Base-by-base conservation (phyloP, 192 early-diverging fungal species). In the Coemansia sp. region DNA sequence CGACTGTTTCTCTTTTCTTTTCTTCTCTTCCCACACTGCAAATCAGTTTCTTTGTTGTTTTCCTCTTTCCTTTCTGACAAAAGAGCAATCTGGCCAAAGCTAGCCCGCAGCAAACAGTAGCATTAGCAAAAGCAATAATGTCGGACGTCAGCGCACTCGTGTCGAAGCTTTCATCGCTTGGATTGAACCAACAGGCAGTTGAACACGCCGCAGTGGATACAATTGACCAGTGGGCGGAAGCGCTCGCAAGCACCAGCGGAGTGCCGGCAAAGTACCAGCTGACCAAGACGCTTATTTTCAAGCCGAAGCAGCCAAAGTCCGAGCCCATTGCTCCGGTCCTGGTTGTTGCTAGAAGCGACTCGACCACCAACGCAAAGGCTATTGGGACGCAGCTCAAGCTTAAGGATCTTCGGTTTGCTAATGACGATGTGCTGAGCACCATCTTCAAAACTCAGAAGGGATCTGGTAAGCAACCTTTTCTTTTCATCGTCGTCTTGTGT, bases 241-340 rank as follows among this genome's bases (percentile, higher is more conserved):
- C 71, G 5, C 74, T 88, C 2, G 60, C 67, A 5, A 50, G 46
- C 9, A 75, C 60, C 50, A 66, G 64, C 56, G 72, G 70, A 13
- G 53, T 76, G 40, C 82, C 82, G 3, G 19, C 22, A 66, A 63
- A 64, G 55, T 70, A 78, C 54, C 57, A 61, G 61, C 66, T 88
- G 61, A 87, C 87, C 62, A 92, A 94, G 70, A 92, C 92, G 20
- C 82, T 94, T 32, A 85, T 94, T 51, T 78, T 89, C 44, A 94
- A 94, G 84, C 90, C 93, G 37, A 94, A 94, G 85, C 86, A 85
- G 53, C 83, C 88, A 61, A 89, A 89, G 74, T 68, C 86, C 2
- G 89, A 87, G 40, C 64, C 86, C 43, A 71, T 85, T 12, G 85
- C 87, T 0, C 90, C 87, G 1, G 81, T 92, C 11, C 57, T 93